Evolutionary conservation across 441 rosid species (phyloP), one percentile per base, ranked within the genome.

Genomic region (Erodium trifolium): DNA sequence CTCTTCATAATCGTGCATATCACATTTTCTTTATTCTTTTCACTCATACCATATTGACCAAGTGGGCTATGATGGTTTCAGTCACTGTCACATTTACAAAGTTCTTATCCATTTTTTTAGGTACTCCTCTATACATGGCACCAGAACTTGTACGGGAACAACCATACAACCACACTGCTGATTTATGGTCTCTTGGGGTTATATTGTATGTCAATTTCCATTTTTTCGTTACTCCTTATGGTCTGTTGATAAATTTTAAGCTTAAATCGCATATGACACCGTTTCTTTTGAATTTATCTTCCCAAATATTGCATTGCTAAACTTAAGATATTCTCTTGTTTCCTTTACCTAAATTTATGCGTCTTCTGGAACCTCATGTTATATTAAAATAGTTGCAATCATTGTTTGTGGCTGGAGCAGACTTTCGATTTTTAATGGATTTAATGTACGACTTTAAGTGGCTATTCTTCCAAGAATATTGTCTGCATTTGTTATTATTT

Each of bases 161-260:
- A 79, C 99, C 99, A 11, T 94, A 94, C 82, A 92, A 88, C 78
- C 99, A 92, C 82, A 90, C 97, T 79, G 99, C 89, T 70, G 99
- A 94, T 75, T 79, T 94, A 65, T 94, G 99, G 99, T 94, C 99
- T 49, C 98, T 94, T 75, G 99, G 99, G 70, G 98, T 94, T 76
- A 94, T 94, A 85, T 72, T 94, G 98, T 94, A 90, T 9, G 91
- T 79, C 67, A 53, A 62, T 14, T 65, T 65, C 64, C 57, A 53
- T 51, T 73, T 37, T 59, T 59, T 66, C 45, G 41, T 7, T 12
- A 19, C 27, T 49, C 51, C 1, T 2, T 39, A 8, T 39, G 51
- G 5, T 6, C 17, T 49, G 41, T 39, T 66, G 29, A 41, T 60
- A 65, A 60, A 41, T 35, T 23, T 66, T 62, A 14, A 16, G 19